A percentile compares a stretch with the other conserved stretches of the same genome.
phyloP scores from a whole-genome alignment of 176 grass and related monocot genomes.

The Raddia distichophylla region DNA sequence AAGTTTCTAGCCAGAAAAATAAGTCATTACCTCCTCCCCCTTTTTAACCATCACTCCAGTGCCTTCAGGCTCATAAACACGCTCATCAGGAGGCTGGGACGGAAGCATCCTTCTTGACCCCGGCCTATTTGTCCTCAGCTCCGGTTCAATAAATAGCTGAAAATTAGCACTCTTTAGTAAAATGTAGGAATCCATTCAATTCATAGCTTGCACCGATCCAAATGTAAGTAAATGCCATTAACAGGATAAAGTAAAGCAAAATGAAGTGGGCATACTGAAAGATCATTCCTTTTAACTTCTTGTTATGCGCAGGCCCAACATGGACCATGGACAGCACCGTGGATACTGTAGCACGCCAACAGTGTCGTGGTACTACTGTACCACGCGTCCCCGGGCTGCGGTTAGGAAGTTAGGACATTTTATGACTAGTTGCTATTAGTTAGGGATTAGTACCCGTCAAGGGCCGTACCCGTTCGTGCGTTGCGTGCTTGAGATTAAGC shows the following conservation, averaged over 20 bases:
- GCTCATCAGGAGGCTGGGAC: slow-evolving; percentile 51
- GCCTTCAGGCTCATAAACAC: slow-evolving; percentile 55
- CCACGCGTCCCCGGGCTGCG: no score
- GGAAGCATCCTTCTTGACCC: slow-evolving; percentile 31
- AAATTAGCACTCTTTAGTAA: neutral
- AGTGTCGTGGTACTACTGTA: no score
- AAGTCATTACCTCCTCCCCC: slow-evolving; percentile 39
- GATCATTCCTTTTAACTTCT: neutral
- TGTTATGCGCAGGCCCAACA: no score
- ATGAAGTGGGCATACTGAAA: neutral
- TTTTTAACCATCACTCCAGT: slow-evolving; percentile 60
- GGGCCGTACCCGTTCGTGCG: no score
- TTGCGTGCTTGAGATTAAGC: no score
- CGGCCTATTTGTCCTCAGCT: slow-evolving; percentile 60
- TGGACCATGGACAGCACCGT: no score
- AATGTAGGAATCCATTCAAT: neutral
- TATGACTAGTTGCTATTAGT: no score
- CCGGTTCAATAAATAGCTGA: slow-evolving; percentile 70
- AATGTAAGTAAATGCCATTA: neutral
- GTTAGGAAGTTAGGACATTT: no score
- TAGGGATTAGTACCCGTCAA: no score
- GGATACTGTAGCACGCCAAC: no score
- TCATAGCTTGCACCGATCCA: neutral
- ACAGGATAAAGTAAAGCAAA: neutral
- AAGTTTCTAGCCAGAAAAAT: neutral